These are phyloP conservation scores for Aspergillus tubingensis DNA, from an alignment of 2,329 filamentous ascomycete genomes.

Conservation along the genomic window DNA sequence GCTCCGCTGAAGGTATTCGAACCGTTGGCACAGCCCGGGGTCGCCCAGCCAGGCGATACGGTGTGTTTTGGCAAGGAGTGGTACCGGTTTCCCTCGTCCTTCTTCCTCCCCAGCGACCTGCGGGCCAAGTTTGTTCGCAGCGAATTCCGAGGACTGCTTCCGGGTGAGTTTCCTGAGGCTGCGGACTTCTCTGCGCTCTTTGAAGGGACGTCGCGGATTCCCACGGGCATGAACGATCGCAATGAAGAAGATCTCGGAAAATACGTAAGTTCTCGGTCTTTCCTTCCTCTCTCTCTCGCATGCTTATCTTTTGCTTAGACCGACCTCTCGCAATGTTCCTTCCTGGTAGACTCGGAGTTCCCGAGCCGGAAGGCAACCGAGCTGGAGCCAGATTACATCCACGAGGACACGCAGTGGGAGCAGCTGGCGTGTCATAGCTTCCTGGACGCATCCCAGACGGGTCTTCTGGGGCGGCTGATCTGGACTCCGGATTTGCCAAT, in stretches of 20 bases:
- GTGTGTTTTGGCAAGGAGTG: conserved; percentile 96
- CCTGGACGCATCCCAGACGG: conserved; percentile 75
- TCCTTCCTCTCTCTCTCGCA: neutral
- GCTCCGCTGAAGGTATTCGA: conserved; percentile 71
- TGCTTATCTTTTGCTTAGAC: conserved; percentile 46
- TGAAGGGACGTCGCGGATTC: conserved; percentile 79
- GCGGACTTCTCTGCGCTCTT: conserved; percentile 69
- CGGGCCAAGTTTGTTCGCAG: conserved; percentile 87
- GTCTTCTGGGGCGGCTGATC: conserved; percentile 71
- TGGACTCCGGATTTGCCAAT: conserved; percentile 76
- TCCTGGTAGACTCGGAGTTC: conserved; percentile 85
- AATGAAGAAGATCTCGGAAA: conserved; percentile 86
- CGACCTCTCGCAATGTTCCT: conserved; percentile 72
- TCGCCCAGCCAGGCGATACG: conserved; percentile 64
- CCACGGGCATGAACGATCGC: conserved; percentile 84
- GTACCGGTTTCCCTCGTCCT: conserved; percentile 96
- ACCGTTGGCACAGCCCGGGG: conserved; percentile 48
- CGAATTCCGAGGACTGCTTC: conserved; percentile 84
- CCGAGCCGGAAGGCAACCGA: conserved; percentile 60
- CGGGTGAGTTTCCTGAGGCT: conserved; percentile 84
- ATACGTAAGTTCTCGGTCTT: conserved; percentile 61
- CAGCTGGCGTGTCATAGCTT: conserved; percentile 73
- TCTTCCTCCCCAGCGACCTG: conserved; percentile 81
- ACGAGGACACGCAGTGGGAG: conserved; percentile 76
- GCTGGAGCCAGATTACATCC: conserved; percentile 77